These are phyloP conservation scores for Nakazawaea siamensis DNA, from an alignment of 805 yeast genomes.

Conservation along the genomic window DNA sequence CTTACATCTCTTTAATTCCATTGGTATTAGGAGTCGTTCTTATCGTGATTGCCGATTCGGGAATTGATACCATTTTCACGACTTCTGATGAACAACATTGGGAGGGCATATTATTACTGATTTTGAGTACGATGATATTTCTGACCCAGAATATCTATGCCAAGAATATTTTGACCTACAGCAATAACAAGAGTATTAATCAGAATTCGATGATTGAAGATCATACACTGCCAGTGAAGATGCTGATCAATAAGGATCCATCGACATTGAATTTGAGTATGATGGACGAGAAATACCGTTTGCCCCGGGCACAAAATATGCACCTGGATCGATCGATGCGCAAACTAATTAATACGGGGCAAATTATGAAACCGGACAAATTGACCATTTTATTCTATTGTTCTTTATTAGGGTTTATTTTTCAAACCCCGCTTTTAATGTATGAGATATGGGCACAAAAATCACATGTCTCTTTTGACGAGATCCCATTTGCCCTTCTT, in stretches of 20 bases:
- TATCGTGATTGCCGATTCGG: slow-evolving; percentile 32
- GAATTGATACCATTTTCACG: slow-evolving; percentile 4
- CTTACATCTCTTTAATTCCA: slow-evolving; percentile 45
- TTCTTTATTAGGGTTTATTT: slow-evolving; percentile 59
- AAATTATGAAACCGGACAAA: slow-evolving; percentile 55
- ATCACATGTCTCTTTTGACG: slow-evolving; percentile 19
- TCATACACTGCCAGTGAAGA: slow-evolving; percentile 18
- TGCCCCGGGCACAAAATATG: slow-evolving; percentile 16
- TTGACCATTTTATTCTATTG: slow-evolving; percentile 76
- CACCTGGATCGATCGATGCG: slow-evolving; percentile 1
- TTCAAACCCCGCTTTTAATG: slow-evolving; percentile 70
- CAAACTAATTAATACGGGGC: slow-evolving; percentile 6
- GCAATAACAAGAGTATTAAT: slow-evolving; percentile 16
- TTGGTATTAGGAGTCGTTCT: slow-evolving; percentile 44
- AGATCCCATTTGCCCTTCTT: slow-evolving; percentile 40
- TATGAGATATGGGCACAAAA: slow-evolving; percentile 40
- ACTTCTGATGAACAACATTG: slow-evolving; percentile 26
- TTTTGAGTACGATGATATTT: slow-evolving; percentile 62
- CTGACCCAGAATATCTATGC: slow-evolving; percentile 85
- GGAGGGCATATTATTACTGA: slow-evolving; percentile 61
- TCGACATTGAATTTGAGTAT: slow-evolving; percentile 7
- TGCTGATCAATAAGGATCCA: slow-evolving; percentile 15
- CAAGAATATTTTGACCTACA: slow-evolving; percentile 62
- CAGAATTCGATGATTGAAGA: slow-evolving; percentile 10
- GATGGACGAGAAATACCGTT: slow-evolving; percentile 9